phyloP scores from a whole-genome alignment of 2,329 filamentous ascomycete genomes.

The Beauveria sp. region DNA sequence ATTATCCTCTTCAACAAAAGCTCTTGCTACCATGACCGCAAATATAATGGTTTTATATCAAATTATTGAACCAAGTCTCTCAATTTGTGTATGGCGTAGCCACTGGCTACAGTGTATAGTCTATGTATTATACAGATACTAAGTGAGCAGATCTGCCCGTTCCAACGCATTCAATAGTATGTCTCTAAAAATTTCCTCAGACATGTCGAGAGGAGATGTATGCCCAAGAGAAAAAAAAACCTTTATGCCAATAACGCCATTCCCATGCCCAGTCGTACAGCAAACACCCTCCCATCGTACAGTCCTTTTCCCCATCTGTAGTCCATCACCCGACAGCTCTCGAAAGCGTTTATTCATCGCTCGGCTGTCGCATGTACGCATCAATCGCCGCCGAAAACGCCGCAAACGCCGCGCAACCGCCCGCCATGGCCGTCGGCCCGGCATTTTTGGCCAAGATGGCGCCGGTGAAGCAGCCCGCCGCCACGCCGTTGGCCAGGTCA shows the following conservation, averaged over 20 bases:
- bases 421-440: conserved; percentile 78
- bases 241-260: conserved; percentile 21
- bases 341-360: conserved; percentile 39
- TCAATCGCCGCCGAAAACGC: conserved; percentile 91
- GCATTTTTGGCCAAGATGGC: conserved; percentile 80
- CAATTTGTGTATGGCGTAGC: conserved; percentile 10
- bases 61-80: not conserved
- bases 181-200: not conserved
- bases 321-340: not conserved
- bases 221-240: conserved; percentile 21
- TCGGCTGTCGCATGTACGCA: conserved; percentile 77
- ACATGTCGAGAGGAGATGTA: conserved; percentile 13
- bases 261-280: conserved; percentile 18
- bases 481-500: conserved; percentile 79
- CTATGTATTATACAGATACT: conserved; percentile 24
- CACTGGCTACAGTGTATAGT: conserved; percentile 10
- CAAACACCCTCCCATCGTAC: conserved; percentile 1
- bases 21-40: not conserved
- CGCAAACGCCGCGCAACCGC: conserved; percentile 89
- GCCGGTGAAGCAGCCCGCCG: conserved; percentile 84
- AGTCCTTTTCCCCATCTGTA: not conserved
- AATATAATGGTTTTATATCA: not conserved
- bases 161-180: not conserved
- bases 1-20: not conserved
- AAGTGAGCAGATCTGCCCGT: not conserved